A percentile compares a stretch with the other conserved stretches of the same genome.
These are phyloP conservation scores for Eucalyptus victrix DNA, from an alignment of 345 rosid genomes.

Conservation along the genomic window DNA sequence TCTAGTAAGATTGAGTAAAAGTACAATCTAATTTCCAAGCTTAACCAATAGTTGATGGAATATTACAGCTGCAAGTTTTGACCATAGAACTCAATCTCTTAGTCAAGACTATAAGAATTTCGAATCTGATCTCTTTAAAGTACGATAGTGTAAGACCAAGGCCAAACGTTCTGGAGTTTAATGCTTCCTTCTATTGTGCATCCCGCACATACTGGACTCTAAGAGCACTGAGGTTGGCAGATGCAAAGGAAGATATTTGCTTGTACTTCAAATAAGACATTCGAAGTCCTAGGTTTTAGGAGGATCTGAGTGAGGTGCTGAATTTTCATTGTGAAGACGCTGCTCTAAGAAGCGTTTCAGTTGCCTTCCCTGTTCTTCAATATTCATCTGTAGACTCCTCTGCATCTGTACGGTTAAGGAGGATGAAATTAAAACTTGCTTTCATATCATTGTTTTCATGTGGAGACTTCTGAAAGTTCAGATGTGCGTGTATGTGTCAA, in stretches of 20 bases:
- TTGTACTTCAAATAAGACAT: neutral
- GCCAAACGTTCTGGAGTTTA: neutral
- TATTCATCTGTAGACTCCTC: slow-evolving; percentile 9
- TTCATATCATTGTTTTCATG: neutral
- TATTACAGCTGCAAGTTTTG: neutral
- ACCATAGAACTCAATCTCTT: neutral
- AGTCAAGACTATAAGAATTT: neutral
- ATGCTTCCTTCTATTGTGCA: neutral
- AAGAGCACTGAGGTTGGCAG: neutral
- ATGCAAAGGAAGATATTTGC: neutral
- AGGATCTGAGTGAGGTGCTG: neutral
- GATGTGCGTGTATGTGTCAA: neutral
- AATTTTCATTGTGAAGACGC: neutral
- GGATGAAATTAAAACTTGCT: neutral
- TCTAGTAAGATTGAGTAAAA: neutral
- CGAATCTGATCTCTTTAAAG: neutral
- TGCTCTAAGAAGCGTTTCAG: slow-evolving; percentile 13
- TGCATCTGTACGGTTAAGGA: neutral
- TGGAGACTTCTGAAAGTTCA: neutral
- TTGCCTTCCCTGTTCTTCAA: slow-evolving; percentile 24
- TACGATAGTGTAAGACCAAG: neutral
- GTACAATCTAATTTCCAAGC: neutral
- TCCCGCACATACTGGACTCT: neutral
- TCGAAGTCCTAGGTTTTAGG: neutral
- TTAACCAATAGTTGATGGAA: neutral